phyloP scores from a whole-genome alignment of 345 rosid genomes.

The Lenwebbia sp. region DNA sequence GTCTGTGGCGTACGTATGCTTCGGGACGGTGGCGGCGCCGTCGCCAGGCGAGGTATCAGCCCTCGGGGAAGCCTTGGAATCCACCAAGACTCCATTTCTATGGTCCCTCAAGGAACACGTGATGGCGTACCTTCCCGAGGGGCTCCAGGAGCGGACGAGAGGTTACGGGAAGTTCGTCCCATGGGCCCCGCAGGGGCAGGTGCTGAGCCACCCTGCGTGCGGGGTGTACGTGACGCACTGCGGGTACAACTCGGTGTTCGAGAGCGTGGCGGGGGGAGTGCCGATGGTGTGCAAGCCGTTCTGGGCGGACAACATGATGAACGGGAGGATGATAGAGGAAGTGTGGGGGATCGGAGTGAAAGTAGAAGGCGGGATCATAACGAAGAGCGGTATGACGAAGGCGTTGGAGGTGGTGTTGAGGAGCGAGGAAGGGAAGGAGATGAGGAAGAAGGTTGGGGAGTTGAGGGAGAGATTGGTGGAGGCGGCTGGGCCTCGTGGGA shows the following conservation, averaged over 20 bases:
- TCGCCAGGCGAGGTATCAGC: constrained; percentile 31
- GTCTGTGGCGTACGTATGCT: constrained; percentile 48
- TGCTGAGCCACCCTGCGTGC: constrained; percentile 28
- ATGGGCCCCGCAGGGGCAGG: constrained; percentile 48
- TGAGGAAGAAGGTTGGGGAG: constrained; percentile 15
- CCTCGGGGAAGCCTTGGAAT: constrained; percentile 41
- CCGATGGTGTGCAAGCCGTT: too few relatives aligned
- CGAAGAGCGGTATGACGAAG: constrained; percentile 15
- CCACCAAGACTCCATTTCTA: constrained; percentile 18
- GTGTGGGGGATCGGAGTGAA: constrained; percentile 42
- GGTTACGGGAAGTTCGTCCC: constrained; percentile 38
- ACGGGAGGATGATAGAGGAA: too few relatives aligned
- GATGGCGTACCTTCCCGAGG: constrained; percentile 7
- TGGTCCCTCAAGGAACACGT: constrained; percentile 18
- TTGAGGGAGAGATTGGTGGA: constrained; percentile 9
- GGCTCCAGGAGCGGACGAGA: constrained; percentile 20
- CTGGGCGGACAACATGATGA: too few relatives aligned
- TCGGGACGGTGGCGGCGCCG: constrained; percentile 30
- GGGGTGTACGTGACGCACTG: too few relatives aligned
- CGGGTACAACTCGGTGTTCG: too few relatives aligned
- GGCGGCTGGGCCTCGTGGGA: too few relatives aligned
- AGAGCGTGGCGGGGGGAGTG: too few relatives aligned
- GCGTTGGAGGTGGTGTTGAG: constrained; percentile 26
- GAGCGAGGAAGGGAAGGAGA: constrained; percentile 20
- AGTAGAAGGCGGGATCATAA: constrained; percentile 19